Percentiles rank a stretch among this genome's conserved stretches.
phyloP scores from a whole-genome alignment of 2,329 filamentous ascomycete species.

The Cladosporium sphaerospermum region DNA sequence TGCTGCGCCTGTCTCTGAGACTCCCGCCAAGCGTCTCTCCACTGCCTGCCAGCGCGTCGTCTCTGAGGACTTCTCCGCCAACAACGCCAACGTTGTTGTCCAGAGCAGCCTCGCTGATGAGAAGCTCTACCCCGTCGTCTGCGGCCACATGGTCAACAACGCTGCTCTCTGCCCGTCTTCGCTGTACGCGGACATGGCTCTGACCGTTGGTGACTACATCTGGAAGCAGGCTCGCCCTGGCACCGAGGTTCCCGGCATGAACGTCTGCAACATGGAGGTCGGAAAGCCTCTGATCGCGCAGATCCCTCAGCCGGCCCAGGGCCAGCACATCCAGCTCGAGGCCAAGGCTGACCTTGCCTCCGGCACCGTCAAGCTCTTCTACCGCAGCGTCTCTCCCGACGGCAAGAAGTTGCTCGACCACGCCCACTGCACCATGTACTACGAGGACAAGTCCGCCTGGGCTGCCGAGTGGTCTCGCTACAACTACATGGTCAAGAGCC shows the following conservation, averaged over 20 bases:
- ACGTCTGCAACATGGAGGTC: constrained; percentile 62
- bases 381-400: constrained; percentile 54
- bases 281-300: constrained; percentile 62
- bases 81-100: constrained; percentile 54
- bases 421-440: constrained; percentile 56
- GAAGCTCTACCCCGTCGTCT: constrained; percentile 56
- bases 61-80: constrained; percentile 56
- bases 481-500: constrained; percentile 52
- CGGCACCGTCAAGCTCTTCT: constrained; percentile 50
- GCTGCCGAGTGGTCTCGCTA: constrained; percentile 60
- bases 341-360: constrained; percentile 53
- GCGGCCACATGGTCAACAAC: constrained; percentile 63
- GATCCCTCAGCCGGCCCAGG: constrained; percentile 41
- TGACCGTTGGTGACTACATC: constrained; percentile 61
- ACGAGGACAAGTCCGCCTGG: constrained; percentile 56
- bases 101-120: constrained; percentile 61
- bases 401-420: constrained; percentile 56
- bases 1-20: constrained; percentile 35
- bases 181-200: constrained; percentile 58
- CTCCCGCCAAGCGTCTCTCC: constrained; percentile 49
- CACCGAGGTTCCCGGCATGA: constrained; percentile 51
- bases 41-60: constrained; percentile 61
- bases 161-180: constrained; percentile 60
- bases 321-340: constrained; percentile 56
- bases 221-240: constrained; percentile 58